Percentiles rank a stretch among this genome's conserved stretches.
Conservation (phyloP, 2,329 filamentous ascomycete genomes). For the Aureobasidium sp. region DNA sequence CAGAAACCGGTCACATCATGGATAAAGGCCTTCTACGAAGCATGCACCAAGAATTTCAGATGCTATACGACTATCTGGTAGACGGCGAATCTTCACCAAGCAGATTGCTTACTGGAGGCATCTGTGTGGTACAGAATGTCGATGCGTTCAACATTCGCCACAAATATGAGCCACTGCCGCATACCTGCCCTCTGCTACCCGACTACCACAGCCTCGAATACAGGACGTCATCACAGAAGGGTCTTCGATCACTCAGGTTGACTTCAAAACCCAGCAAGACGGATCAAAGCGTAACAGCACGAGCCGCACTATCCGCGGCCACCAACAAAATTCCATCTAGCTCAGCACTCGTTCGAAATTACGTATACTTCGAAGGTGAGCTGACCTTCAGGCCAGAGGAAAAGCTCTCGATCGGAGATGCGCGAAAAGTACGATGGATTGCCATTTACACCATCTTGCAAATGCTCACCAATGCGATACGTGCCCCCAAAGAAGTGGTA, state of each 20-base stretch:
- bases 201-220: constrained; percentile 24
- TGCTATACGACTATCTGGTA: constrained; percentile 62
- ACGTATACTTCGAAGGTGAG: constrained; percentile 61
- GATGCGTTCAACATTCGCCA: constrained; percentile 57
- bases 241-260: constrained; percentile 29
- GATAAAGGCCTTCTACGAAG: constrained; percentile 49
- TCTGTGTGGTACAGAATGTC: constrained; percentile 62
- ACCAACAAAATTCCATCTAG: constrained; percentile 40
- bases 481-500: constrained; percentile 52
- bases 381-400: constrained; percentile 49
- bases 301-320: constrained; percentile 45
- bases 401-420: constrained; percentile 55
- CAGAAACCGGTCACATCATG: constrained; percentile 44
- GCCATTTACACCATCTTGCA: constrained; percentile 67
- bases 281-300: constrained; percentile 42
- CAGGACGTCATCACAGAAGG: constrained; percentile 26
- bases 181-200: constrained; percentile 62
- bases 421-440: constrained; percentile 70
- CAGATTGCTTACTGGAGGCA: constrained; percentile 46
- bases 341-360: constrained; percentile 54
- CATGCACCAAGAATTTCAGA: constrained; percentile 63
- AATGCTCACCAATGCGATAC: constrained; percentile 57
- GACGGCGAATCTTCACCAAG: constrained; percentile 44
- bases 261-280: constrained; percentile 33
- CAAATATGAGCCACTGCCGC: constrained; percentile 50